Evolutionary conservation across 192 early-diverging fungal genomes (phyloP).

Genomic region (Backusella circina): DNA sequence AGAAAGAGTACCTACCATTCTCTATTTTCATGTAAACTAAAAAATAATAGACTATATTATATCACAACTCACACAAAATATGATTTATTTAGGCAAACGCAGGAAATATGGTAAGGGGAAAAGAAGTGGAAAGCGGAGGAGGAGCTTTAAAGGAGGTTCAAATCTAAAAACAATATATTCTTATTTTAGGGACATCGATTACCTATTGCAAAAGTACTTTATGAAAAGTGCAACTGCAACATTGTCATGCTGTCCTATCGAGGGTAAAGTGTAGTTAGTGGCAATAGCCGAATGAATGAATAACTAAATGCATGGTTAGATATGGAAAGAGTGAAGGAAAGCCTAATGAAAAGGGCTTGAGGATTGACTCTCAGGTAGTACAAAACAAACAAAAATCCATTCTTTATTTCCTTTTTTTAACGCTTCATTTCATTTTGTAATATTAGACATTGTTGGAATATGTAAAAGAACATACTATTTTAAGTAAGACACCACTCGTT

Average conservation of each 20-base stretch:
- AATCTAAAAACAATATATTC: constrained; percentile 8
- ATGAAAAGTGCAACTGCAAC: constrained; percentile 69
- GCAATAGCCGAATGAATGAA: background rate
- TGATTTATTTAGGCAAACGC: constrained; percentile 77
- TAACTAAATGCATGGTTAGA: constrained; percentile 22
- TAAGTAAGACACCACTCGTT: constrained; percentile 75
- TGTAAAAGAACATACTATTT: constrained; percentile 68
- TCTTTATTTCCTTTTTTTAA: background rate
- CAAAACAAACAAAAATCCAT: background rate
- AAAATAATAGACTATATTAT: background rate
- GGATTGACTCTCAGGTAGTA: constrained; percentile 77
- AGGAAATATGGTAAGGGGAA: constrained; percentile 79
- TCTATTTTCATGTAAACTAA: constrained; percentile 77
- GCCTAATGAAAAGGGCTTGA: constrained; percentile 83
- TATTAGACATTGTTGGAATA: constrained; percentile 78
- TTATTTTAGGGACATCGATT: constrained; percentile 84
- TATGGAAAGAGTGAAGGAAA: constrained; percentile 89
- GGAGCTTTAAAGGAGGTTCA: background rate
- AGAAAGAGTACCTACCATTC: constrained; percentile 62
- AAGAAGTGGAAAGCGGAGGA: background rate
- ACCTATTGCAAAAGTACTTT: constrained; percentile 80
- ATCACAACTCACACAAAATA: background rate
- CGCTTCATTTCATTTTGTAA: background rate
- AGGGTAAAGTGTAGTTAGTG: constrained; percentile 52
- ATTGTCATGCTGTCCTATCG: constrained; percentile 97